Evolutionary conservation across 768 basidiomycete genomes (phyloP).

Genomic region (Sarcomyxa edulis): DNA sequence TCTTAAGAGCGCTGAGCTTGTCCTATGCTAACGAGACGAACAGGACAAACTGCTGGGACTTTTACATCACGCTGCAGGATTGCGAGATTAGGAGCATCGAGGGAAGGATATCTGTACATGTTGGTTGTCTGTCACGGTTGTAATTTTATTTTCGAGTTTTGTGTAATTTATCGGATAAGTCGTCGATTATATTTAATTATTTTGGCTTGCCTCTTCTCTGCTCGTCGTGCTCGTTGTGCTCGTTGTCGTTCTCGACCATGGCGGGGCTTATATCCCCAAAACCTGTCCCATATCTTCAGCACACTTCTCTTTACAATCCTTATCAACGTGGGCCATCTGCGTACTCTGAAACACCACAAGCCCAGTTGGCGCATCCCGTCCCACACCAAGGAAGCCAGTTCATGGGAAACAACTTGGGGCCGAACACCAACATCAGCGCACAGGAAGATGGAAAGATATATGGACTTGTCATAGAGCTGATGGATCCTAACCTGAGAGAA

Average conservation of each 20-base stretch:
- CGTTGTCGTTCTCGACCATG: constrained; percentile 30
- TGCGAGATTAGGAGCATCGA: constrained; percentile 4
- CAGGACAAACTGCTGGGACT: constrained; percentile 45
- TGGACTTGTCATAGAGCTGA: constrained; percentile 79
- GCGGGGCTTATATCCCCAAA: constrained; percentile 61
- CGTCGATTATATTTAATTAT: too few relatives aligned
- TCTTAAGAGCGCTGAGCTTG: not conserved
- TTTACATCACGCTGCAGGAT: constrained; percentile 23
- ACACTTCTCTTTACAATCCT: constrained; percentile 51
- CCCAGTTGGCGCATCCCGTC: constrained; percentile 52
- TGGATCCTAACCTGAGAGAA: constrained; percentile 82
- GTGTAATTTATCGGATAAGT: too few relatives aligned
- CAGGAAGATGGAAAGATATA: constrained; percentile 79
- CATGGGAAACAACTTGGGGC: constrained; percentile 23
- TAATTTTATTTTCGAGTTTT: too few relatives aligned
- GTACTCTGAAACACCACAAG: constrained; percentile 63
- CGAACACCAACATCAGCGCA: constrained; percentile 24
- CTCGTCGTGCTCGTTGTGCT: too few relatives aligned
- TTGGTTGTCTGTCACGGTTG: too few relatives aligned
- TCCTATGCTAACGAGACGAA: not conserved
- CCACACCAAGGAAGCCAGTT: constrained; percentile 43
- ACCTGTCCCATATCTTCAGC: constrained; percentile 61
- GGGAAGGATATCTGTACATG: too few relatives aligned
- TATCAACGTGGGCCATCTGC: constrained; percentile 49
- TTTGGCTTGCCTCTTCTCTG: too few relatives aligned